These are phyloP conservation scores for Fusarium palustre DNA, from an alignment of 2,329 filamentous ascomycete species.

Conservation along the genomic window DNA sequence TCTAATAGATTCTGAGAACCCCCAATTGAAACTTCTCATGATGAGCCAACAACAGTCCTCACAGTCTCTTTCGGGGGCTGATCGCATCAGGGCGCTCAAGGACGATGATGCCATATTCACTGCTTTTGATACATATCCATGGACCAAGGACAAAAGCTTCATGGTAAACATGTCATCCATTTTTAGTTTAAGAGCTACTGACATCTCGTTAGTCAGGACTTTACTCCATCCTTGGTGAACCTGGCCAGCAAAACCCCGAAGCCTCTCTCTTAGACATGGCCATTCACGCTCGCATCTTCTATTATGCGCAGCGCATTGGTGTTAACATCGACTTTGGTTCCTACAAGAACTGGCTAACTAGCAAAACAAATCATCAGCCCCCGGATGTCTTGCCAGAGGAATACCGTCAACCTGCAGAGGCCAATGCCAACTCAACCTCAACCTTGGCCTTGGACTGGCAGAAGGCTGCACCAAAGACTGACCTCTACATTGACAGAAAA, in stretches of 20 bases:
- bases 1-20: not conserved
- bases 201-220: slow-evolving; percentile 63
- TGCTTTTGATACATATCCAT: slow-evolving; percentile 74
- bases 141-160: slow-evolving; percentile 75
- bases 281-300: slow-evolving; percentile 75
- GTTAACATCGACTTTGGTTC: slow-evolving; percentile 71
- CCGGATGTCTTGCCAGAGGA: slow-evolving; percentile 55
- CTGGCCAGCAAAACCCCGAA: slow-evolving; percentile 55
- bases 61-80: slow-evolving; percentile 49
- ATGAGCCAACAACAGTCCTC: slow-evolving; percentile 35
- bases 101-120: slow-evolving; percentile 62
- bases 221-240: slow-evolving; percentile 71
- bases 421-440: slow-evolving; percentile 21
- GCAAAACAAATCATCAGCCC: slow-evolving; percentile 49
- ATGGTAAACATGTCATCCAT: slow-evolving; percentile 59
- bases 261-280: slow-evolving; percentile 69
- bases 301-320: slow-evolving; percentile 66
- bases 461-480: slow-evolving; percentile 60
- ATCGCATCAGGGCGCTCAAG: slow-evolving; percentile 55
- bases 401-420: slow-evolving; percentile 39
- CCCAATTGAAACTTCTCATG: not conserved
- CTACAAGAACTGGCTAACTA: slow-evolving; percentile 74
- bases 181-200: not conserved
- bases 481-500: slow-evolving; percentile 59
- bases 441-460: slow-evolving; percentile 58